Conservation (phyloP, 192 early-diverging fungal genomes). For the Podochytrium sp. region DNA sequence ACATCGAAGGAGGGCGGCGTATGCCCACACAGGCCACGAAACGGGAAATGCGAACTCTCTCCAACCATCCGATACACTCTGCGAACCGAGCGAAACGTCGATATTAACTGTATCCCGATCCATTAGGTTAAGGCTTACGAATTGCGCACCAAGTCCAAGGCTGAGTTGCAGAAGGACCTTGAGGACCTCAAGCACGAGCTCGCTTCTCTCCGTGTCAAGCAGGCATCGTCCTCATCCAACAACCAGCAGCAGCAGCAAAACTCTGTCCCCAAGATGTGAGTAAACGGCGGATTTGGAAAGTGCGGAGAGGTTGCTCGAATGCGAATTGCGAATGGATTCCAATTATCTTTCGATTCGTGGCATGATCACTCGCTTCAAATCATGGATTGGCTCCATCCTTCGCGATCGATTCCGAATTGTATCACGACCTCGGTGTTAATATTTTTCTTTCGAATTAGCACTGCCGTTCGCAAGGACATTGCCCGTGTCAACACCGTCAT, state of each 20-base stretch:
- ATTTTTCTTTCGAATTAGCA: conserved; percentile 47
- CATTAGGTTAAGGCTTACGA: conserved; percentile 65
- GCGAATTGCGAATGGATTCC: background rate
- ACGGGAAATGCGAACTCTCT: no score
- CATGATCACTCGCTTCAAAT: no score
- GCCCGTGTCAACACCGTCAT: conserved; percentile 95
- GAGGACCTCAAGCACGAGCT: conserved; percentile 96
- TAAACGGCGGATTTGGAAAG: no score
- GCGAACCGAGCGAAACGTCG: no score
- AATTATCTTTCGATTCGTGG: background rate
- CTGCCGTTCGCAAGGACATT: conserved; percentile 89
- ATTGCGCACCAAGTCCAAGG: conserved; percentile 93
- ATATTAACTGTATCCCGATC: no score
- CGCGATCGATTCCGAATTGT: no score
- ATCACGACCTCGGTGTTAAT: no score
- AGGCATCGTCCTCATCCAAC: conserved; percentile 79
- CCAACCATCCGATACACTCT: no score
- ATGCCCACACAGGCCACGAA: no score
- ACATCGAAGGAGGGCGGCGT: no score
- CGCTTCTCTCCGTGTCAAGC: conserved; percentile 89
- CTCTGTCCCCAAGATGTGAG: conserved; percentile 75
- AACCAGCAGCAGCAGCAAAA: conserved; percentile 60
- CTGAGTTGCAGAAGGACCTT: conserved; percentile 87
- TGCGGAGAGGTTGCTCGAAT: background rate
- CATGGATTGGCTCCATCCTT: no score